phyloP scores from a whole-genome alignment of 306 rosid genomes.

The Castanopsis chinensis region DNA sequence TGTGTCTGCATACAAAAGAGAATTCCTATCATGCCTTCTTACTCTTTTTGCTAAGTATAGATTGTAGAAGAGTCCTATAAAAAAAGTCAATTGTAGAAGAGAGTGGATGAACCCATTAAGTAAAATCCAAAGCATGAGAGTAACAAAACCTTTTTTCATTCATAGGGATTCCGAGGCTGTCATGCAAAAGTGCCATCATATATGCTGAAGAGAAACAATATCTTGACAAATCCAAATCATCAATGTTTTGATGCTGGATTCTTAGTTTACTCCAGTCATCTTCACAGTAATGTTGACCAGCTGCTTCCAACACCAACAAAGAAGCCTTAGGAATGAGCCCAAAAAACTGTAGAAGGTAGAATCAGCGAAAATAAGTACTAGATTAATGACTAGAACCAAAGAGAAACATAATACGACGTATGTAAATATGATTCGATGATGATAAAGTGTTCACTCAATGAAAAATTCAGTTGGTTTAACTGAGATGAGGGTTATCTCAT shows the following conservation, averaged over 20 bases:
- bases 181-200: slow-evolving; percentile 45
- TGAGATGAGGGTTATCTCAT: not conserved
- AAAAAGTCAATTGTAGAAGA: too few relatives aligned
- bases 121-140: not conserved
- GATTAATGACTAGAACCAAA: not conserved
- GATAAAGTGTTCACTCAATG: not conserved
- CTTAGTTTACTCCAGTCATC: slow-evolving; percentile 47
- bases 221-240: slow-evolving; percentile 40
- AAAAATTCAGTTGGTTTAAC: not conserved
- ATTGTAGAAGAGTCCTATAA: too few relatives aligned
- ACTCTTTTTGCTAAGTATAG: too few relatives aligned
- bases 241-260: slow-evolving; percentile 28
- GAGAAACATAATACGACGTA: not conserved
- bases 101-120: too few relatives aligned
- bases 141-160: slow-evolving; percentile 39
- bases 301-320: slow-evolving; percentile 41
- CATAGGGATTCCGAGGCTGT: slow-evolving; percentile 40
- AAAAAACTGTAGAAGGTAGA: slow-evolving; percentile 37
- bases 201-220: slow-evolving; percentile 58
- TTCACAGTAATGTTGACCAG: slow-evolving; percentile 47
- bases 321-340: slow-evolving; percentile 42
- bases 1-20: not conserved
- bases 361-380: slow-evolving; percentile 11
- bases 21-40: too few relatives aligned
- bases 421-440: not conserved